Evolutionary conservation across 2,329 filamentous ascomycete genomes (phyloP), one percentile per base, ranked within the genome.

Genomic region (Trichoderma harzianum): DNA sequence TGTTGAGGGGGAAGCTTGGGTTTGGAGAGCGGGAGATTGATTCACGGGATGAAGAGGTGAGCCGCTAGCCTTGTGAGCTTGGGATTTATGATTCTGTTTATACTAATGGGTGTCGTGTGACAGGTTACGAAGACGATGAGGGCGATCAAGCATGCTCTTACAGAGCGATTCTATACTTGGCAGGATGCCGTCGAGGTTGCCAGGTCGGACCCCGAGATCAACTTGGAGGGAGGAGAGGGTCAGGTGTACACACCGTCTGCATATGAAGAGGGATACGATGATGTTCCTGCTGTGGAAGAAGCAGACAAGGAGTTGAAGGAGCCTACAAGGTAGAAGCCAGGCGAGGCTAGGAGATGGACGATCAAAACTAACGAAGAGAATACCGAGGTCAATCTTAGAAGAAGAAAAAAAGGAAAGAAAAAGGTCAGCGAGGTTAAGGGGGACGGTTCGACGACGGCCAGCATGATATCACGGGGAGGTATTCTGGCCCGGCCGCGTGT

Each of bases 141-240:
- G 78, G 86, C 87, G 60, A 97, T 98, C 82, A 94, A 93, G 84
- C 92, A 96, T 76, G 88, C 91, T 64, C 84, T 98, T 78, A 95
- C 93, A 43, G 95, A 98, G 83, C 88, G 95, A 77, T 96, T 90
- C 84, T 95, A 97, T 83, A 88, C 93, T 11, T 98, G 94, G 92
- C 87, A 93, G 78, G 92, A 94, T 78, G 93, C 93, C 26, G 83
- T 89, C 64, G 83, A 87, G 72, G 83, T 93, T 74, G 93, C 91
- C 7, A 85, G 87, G 82, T 78, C 83, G 10, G 93, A 95, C 78
- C 86, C 87, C 6, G 91, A 93, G 79, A 85, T 94, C 76, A 83
- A 93, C 77, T 80, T 92, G 30, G 74, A 78, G 11, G 85, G 84
- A 34, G 83, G 83, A 36, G 76, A 83, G 3, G 85, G 83, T 5